phyloP scores from a whole-genome alignment of 1,284 basidiomycete species.

The Marasmius oreades region DNA sequence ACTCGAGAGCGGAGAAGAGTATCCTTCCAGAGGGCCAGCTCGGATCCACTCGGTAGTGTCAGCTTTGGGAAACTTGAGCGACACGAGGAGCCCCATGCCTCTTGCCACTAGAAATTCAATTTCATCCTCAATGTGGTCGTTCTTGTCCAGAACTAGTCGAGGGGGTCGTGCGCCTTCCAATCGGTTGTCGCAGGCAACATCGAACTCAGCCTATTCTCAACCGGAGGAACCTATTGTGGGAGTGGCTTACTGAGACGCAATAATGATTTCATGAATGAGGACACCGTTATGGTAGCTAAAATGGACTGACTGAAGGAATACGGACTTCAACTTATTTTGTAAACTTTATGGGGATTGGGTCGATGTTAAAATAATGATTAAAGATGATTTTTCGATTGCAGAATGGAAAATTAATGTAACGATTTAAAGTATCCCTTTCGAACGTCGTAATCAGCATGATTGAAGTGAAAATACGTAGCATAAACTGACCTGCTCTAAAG shows the following conservation, averaged over 20 bases:
- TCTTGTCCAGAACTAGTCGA: slow-evolving; percentile 12
- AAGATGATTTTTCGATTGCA: not conserved
- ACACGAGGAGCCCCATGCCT: slow-evolving; percentile 16
- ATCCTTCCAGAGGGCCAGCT: slow-evolving; percentile 19
- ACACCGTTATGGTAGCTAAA: not conserved
- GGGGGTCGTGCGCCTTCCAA: slow-evolving; percentile 3
- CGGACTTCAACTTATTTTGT: not conserved
- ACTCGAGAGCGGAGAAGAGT: slow-evolving; percentile 33
- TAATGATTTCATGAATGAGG: not conserved
- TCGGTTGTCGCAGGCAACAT: slow-evolving; percentile 21
- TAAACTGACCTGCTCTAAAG: slow-evolving; percentile 54
- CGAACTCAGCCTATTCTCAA: slow-evolving; percentile 22
- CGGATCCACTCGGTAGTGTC: slow-evolving; percentile 30
- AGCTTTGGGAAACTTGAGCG: slow-evolving; percentile 25
- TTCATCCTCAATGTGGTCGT: slow-evolving; percentile 21
- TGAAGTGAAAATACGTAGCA: slow-evolving; percentile 5
- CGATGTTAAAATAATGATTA: not conserved
- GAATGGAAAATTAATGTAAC: slow-evolving; percentile 34
- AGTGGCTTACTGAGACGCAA: slow-evolving; percentile 20
- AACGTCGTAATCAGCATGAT: slow-evolving; percentile 3
- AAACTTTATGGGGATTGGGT: not conserved
- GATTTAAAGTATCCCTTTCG: slow-evolving; percentile 53
- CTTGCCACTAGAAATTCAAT: slow-evolving; percentile 18
- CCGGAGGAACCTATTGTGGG: slow-evolving; percentile 19
- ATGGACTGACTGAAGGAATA: not conserved